A percentile compares a stretch with the other conserved stretches of the same genome.
Evolutionary conservation across 2,329 filamentous ascomycete genomes (phyloP).

Genomic region (Fusarium humuli): DNA sequence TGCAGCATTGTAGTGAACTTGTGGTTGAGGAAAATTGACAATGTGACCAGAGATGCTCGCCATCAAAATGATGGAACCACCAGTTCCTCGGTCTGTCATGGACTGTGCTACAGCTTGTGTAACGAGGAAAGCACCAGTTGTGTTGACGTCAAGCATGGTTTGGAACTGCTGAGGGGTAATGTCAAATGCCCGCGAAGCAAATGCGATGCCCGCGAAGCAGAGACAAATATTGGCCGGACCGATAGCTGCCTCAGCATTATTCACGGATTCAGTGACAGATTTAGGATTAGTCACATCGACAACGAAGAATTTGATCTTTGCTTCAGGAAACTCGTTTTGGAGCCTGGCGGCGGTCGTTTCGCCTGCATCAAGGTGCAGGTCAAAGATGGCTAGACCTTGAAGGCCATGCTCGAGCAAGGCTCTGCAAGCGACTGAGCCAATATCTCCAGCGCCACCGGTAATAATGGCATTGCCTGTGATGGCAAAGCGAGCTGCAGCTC

Average conservation of each 20-base stretch:
- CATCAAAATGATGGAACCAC: conserved; percentile 74
- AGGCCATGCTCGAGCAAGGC: conserved; percentile 22
- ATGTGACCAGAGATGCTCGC: conserved; percentile 75
- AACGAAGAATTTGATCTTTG: neutral
- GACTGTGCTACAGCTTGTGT: conserved; percentile 70
- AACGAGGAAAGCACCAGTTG: conserved; percentile 75
- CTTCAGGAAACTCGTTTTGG: conserved; percentile 2
- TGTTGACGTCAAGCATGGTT: conserved; percentile 77
- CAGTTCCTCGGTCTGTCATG: conserved; percentile 52
- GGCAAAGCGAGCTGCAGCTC: neutral
- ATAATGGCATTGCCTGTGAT: conserved; percentile 7
- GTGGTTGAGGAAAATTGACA: conserved; percentile 79
- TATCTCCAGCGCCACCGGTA: conserved; percentile 18
- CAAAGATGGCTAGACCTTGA: conserved; percentile 8
- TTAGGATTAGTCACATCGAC: conserved; percentile 16
- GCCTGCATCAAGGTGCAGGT: conserved; percentile 10
- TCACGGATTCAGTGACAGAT: neutral
- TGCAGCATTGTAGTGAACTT: conserved; percentile 74
- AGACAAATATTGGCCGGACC: conserved; percentile 12
- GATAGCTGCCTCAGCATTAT: neutral
- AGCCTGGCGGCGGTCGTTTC: neutral
- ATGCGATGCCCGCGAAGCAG: conserved; percentile 27
- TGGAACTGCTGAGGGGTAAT: conserved; percentile 70
- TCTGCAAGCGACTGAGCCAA: conserved; percentile 7
- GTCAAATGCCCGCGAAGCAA: conserved; percentile 66